Evolutionary conservation across 1,284 basidiomycete genomes (phyloP).

Genomic region (Irpex sp.): DNA sequence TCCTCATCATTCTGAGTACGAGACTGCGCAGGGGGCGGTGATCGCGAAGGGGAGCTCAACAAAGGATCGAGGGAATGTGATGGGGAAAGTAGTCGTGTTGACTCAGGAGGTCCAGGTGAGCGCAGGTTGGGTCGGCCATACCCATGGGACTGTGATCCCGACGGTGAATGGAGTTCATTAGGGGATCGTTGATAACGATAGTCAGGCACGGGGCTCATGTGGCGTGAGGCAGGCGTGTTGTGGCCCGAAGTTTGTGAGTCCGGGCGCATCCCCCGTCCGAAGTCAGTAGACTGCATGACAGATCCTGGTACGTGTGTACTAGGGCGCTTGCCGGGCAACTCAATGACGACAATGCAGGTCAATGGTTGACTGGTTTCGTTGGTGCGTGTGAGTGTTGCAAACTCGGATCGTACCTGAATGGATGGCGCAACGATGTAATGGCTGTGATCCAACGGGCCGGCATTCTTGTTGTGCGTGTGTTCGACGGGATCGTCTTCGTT

Average conservation of each 20-base stretch:
- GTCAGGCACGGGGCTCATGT: constrained; percentile 10
- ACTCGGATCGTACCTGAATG: constrained; percentile 88
- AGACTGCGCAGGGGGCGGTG: constrained; percentile 3
- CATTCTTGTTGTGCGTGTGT: constrained; percentile 43
- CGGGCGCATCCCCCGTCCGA: constrained; percentile 15
- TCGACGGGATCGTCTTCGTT: constrained; percentile 81
- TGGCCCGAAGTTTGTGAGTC: constrained; percentile 20
- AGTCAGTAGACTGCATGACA: constrained; percentile 47
- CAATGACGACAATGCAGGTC: constrained; percentile 88
- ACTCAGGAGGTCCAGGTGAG: constrained; percentile 10
- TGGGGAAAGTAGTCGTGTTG: constrained; percentile 19
- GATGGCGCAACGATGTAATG: constrained; percentile 82
- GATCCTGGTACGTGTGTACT: constrained; percentile 56
- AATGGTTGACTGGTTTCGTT: constrained; percentile 74
- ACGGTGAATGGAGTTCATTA: constrained; percentile 11
- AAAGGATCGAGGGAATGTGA: constrained; percentile 23
- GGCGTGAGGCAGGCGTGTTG: constrained; percentile 15
- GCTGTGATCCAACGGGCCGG: constrained; percentile 40
- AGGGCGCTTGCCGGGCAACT: constrained; percentile 74
- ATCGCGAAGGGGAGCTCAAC: constrained; percentile 9
- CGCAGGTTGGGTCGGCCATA: constrained; percentile 8
- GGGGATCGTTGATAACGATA: neutral
- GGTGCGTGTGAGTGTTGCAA: constrained; percentile 73
- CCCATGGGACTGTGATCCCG: constrained; percentile 10
- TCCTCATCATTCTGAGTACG: constrained; percentile 35